Percentiles rank a stretch among this genome's conserved stretches.
Evolutionary conservation across 768 basidiomycete genomes (phyloP).

Genomic region (Russula sp.): DNA sequence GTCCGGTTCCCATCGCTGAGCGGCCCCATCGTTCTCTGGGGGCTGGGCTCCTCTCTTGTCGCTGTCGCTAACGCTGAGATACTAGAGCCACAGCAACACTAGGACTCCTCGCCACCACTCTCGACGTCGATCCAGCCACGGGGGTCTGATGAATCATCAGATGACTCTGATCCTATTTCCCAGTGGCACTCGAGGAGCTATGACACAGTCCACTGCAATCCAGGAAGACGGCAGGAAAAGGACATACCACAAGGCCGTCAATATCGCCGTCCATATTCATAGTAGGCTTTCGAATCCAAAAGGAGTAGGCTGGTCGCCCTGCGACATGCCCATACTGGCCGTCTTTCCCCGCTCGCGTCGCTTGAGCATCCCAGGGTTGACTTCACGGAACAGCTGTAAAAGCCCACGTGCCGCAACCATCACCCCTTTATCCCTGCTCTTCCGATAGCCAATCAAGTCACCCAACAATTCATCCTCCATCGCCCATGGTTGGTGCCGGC

Average conservation of each 20-base stretch:
- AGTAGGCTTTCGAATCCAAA: slow-evolving; percentile 75
- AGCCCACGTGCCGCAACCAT: slow-evolving; percentile 83
- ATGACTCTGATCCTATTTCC: slow-evolving; percentile 55
- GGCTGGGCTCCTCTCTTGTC: slow-evolving; percentile 39
- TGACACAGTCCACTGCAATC: too few relatives aligned
- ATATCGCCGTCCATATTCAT: slow-evolving; percentile 92
- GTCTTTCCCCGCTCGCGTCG: slow-evolving; percentile 88
- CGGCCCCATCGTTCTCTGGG: slow-evolving; percentile 20
- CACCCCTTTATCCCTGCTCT: slow-evolving; percentile 91
- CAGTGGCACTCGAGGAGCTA: too few relatives aligned
- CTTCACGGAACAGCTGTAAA: slow-evolving; percentile 87
- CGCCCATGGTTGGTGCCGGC: slow-evolving; percentile 88
- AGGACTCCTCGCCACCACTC: slow-evolving; percentile 48
- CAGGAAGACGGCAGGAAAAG: neutral
- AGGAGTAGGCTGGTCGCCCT: slow-evolving; percentile 58
- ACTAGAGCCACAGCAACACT: too few relatives aligned
- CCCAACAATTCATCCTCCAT: slow-evolving; percentile 93
- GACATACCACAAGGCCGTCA: slow-evolving; percentile 79
- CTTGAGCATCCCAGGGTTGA: slow-evolving; percentile 90
- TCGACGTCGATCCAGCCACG: slow-evolving; percentile 76
- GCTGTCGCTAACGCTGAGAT: slow-evolving; percentile 75
- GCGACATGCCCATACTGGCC: slow-evolving; percentile 68
- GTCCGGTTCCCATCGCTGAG: slow-evolving; percentile 32
- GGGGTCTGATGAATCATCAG: slow-evolving; percentile 46
- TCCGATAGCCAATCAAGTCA: slow-evolving; percentile 91